Percentiles rank a stretch among this genome's conserved stretches.
phyloP scores from a whole-genome alignment of 1,139 yeast genomes.

The Trichomonascaceae sp. region DNA sequence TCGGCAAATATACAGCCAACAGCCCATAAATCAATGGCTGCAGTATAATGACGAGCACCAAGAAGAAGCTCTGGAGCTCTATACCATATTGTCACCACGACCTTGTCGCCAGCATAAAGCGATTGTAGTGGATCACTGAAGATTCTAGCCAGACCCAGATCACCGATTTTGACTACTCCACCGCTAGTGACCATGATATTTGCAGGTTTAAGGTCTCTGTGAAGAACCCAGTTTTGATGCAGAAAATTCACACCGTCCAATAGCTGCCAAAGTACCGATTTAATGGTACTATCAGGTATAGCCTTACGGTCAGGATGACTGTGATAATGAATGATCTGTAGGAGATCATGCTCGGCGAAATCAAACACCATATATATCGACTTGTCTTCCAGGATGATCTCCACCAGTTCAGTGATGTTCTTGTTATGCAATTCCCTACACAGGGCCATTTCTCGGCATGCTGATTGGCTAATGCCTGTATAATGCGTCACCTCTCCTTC shows the following conservation, averaged over 20 bases:
- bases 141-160: constrained; percentile 86
- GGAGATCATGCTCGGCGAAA: constrained; percentile 89
- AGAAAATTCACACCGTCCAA: constrained; percentile 84
- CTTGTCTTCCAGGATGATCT: constrained; percentile 83
- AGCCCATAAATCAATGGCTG: constrained; percentile 96
- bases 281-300: constrained; percentile 70
- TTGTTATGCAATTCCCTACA: constrained; percentile 81
- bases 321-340: constrained; percentile 90
- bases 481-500: constrained; percentile 87
- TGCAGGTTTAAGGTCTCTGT: constrained; percentile 94
- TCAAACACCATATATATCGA: constrained; percentile 93
- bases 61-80: constrained; percentile 89
- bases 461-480: constrained; percentile 94
- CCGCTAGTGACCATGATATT: constrained; percentile 89
- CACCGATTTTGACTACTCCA: constrained; percentile 93
- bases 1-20: constrained; percentile 96
- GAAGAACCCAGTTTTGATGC: constrained; percentile 94
- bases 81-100: constrained; percentile 97
- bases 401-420: constrained; percentile 73
- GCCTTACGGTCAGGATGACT: constrained; percentile 80
- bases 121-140: constrained; percentile 87
- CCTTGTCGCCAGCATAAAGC: constrained; percentile 89
- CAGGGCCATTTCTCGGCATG: constrained; percentile 91
- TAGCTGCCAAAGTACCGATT: constrained; percentile 87
- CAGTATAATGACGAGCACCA: constrained; percentile 91